Evolutionary conservation across 2,329 filamentous ascomycete genomes (phyloP), one percentile per base, ranked within the genome.

Genomic region (Ophiostoma himal-ulmi): DNA sequence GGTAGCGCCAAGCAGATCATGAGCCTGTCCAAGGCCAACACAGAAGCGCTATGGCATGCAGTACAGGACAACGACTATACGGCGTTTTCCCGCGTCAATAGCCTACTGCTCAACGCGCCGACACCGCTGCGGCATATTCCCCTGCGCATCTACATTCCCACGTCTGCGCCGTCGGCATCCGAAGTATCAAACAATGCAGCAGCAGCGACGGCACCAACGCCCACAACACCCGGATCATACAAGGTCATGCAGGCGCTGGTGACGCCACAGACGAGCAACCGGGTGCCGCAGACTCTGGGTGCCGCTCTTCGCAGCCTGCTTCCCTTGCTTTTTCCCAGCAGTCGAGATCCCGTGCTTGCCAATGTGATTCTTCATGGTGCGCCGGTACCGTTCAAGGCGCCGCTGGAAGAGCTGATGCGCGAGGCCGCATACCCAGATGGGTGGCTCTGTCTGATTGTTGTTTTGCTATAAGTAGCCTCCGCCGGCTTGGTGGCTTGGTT

Each of bases 1-100:
- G 93, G 93, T 64, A 95, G 91, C 69, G 93, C 92, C 20, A 93
- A 94, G 78, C 90, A 91, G 72, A 94, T 96, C 76, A 96, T 97
- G 92, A 90, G 89, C 69, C 82, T 97, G 76, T 93, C 90, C 72
- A 94, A 93, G 78, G 88, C 91, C 65, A 89, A 96, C 78, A 95
- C 92, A 17, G 92, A 89, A 8, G 86, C 90, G 41, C 83, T 97
- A 44, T 97, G 94, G 93, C 86, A 89, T 74, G 86, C 91, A 11
- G 91, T 96, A 60, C 85, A 90, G 78, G 87, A 91, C 75, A 91
- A 96, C 75, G 88, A 97, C 79, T 88, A 91, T 75, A 75, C 82
- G 10, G 82, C 89, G 57, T 98, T 91, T 80, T 85, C 87, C 76
- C 87, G 86, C 71, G 88, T 98, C 75, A 90, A 94, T 77, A 86